A percentile compares a stretch with the other conserved stretches of the same genome.
Evolutionary conservation across 1,284 basidiomycete species (phyloP).

Genomic region (Ceratorhiza oryzae-sativae): DNA sequence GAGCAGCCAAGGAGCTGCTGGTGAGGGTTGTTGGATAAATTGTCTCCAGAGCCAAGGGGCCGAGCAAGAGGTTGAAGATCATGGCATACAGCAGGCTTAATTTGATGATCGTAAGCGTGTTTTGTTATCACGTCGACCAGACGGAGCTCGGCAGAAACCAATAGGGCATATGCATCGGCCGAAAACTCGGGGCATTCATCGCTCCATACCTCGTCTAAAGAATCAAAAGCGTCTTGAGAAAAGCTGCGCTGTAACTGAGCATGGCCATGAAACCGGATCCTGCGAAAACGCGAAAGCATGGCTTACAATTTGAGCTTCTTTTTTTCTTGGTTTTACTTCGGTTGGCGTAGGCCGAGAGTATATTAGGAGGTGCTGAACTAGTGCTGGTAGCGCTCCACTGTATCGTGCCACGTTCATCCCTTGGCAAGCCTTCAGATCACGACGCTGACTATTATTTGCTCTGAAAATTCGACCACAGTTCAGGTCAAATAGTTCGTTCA

Average conservation of each 20-base stretch:
- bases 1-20: neutral
- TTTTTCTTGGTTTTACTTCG: neutral
- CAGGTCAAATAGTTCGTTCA: neutral
- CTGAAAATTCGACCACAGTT: neutral
- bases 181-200: neutral
- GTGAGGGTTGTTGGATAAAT: neutral
- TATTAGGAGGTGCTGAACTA: neutral
- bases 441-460: too few relatives aligned
- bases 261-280: too few relatives aligned
- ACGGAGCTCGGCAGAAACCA: neutral
- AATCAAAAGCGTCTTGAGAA: neutral
- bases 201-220: neutral
- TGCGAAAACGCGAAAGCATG: too few relatives aligned
- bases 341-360: too few relatives aligned
- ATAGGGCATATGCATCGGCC: neutral
- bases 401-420: neutral
- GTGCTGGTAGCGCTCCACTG: neutral
- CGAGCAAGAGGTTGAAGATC: neutral
- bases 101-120: neutral
- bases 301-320: too few relatives aligned
- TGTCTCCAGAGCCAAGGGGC: neutral
- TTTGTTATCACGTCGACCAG: neutral
- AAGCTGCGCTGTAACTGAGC: too few relatives aligned
- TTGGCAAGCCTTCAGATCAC: neutral
- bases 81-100: neutral